Evolutionary conservation across 805 yeast genomes (phyloP).

Genomic region (Starmerella tilneyi): DNA sequence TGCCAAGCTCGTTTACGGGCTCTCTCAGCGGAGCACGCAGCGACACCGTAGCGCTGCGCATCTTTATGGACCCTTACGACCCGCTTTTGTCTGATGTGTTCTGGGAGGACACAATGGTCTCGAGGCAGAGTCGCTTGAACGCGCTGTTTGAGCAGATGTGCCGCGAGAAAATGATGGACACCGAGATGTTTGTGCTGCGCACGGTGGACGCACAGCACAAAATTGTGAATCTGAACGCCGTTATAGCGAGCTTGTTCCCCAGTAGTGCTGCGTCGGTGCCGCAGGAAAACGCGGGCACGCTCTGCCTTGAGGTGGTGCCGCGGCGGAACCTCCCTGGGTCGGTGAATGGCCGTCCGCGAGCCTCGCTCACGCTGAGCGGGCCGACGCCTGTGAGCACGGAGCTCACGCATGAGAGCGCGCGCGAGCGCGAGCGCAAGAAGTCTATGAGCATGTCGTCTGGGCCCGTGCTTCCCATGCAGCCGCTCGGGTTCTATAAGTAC

Average conservation of each 20-base stretch:
- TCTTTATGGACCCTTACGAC: conserved; percentile 31
- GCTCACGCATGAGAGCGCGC: not conserved
- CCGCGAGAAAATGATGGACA: conserved; percentile 28
- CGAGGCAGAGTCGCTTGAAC: conserved; percentile 19
- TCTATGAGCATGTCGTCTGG: conserved; percentile 10
- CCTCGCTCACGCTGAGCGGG: not conserved
- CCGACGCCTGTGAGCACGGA: conserved; percentile 4
- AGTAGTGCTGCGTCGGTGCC: not conserved
- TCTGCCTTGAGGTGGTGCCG: conserved; percentile 2
- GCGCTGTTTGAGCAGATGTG: conserved; percentile 30
- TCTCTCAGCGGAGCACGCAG: conserved; percentile 11
- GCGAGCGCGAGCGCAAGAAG: not conserved
- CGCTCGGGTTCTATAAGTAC: conserved; percentile 62
- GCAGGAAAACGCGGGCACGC: not conserved
- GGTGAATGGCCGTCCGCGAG: not conserved
- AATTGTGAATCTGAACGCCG: conserved; percentile 6
- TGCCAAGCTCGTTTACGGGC: conserved; percentile 8
- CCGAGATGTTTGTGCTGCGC: conserved; percentile 28
- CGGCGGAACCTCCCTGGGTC: not conserved
- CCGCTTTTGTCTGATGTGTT: conserved; percentile 26
- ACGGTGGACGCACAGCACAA: conserved; percentile 24
- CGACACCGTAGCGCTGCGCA: conserved; percentile 15
- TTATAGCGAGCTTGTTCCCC: not conserved
- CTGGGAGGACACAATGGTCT: conserved; percentile 26
- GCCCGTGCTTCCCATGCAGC: conserved; percentile 24